Evolutionary conservation across 2,329 filamentous ascomycete species (phyloP).

Genomic region (Beauveria pseudobassiana): DNA sequence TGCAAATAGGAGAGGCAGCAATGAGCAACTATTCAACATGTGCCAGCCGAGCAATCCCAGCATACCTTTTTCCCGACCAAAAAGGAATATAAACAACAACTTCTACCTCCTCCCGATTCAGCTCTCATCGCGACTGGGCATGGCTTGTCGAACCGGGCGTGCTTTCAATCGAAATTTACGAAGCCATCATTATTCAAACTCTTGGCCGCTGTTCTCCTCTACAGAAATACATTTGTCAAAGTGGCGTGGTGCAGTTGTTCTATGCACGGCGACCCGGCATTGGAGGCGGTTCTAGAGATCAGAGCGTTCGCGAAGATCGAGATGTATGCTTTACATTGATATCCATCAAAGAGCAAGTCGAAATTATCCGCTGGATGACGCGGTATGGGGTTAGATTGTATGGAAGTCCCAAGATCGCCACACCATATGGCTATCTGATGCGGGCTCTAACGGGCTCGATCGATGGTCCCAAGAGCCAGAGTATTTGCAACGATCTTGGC

Average conservation of each 20-base stretch:
- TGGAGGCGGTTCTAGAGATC: not conserved
- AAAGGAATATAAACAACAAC: too few relatives aligned
- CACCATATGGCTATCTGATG: not conserved
- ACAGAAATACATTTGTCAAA: not conserved
- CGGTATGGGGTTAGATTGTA: not conserved
- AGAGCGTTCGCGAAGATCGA: not conserved
- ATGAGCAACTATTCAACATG: too few relatives aligned
- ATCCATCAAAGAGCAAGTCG: not conserved
- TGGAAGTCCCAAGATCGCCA: not conserved
- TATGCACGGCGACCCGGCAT: not conserved
- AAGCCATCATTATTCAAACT: not conserved
- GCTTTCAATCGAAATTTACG: not conserved
- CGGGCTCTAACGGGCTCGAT: not conserved
- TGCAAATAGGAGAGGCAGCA: too few relatives aligned
- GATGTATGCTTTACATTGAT: not conserved
- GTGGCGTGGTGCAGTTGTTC: not conserved
- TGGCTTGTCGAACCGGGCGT: not conserved
- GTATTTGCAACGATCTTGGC: not conserved
- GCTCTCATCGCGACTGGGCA: not conserved
- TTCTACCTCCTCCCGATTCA: too few relatives aligned
- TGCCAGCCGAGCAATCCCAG: not conserved
- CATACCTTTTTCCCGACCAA: not conserved
- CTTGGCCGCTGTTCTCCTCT: not conserved
- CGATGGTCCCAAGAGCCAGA: not conserved
- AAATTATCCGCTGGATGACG: not conserved